Evolutionary conservation across 2,329 filamentous ascomycete genomes (phyloP), one percentile per base, ranked within the genome.

Genomic region (Trematosphaeria pertusa): DNA sequence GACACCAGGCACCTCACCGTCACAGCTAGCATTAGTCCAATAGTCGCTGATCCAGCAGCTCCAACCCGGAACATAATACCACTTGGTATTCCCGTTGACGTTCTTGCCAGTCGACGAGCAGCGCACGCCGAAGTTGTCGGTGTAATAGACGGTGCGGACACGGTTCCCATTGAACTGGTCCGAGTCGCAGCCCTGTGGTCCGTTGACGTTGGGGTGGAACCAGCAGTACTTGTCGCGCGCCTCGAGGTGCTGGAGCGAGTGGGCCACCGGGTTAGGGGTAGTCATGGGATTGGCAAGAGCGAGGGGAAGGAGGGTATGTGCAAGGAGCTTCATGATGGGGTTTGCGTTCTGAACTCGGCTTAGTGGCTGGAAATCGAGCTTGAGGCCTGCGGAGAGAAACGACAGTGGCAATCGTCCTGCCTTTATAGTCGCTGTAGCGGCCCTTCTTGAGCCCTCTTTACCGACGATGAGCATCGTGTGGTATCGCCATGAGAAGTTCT

Each of bases 51-150:
- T 39, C 36, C 36, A 39, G 21, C 36, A 39, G 14, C 18, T 21
- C 36, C 36, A 39, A 5, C 36, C 36, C 14, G 36, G 36, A 24
- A 39, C 15, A 28, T 39, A 39, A 39, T 39, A 18, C 36, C 36
- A 39, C 20, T 24, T 26, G 26, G 7, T 24, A 39, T 39, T 39
- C 21, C 36, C 36, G 9, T 8, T n/a, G 19, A 39, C 14, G 18
- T 12, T 14, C 36, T 39, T 24, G 21, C 36, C 36, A 9, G 24
- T 8, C 24, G 24, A 28, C 24, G 8, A 28, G 24, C 24, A 28
- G 7, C 24, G 24, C 24, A 28, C 24, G 24, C 24, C 24, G 24
- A 28, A 28, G 7, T 12, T 7, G 24, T 28, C 24, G 24, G 8
- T 12, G 8, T 7, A 12, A 12, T 28, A 8, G 8, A 28, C 24